Percentiles rank a stretch among this genome's conserved stretches.
phyloP scores from a whole-genome alignment of 2,329 filamentous ascomycete species.

The Fusarium newnesense region DNA sequence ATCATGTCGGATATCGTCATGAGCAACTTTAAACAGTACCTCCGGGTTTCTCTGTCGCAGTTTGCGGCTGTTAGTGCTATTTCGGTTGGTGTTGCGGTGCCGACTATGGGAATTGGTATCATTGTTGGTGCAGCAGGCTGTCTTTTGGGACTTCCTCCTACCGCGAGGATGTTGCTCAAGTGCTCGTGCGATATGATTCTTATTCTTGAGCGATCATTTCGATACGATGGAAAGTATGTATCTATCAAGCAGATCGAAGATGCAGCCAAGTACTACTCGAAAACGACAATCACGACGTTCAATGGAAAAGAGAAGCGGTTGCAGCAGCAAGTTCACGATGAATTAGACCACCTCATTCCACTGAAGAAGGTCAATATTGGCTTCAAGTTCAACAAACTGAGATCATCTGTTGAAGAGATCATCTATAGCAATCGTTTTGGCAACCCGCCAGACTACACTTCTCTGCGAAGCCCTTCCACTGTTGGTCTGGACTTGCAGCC shows the following conservation, averaged over 20 bases:
- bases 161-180: conserved; percentile 41
- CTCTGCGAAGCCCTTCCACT: conserved; percentile 29
- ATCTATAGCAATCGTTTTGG: conserved; percentile 40
- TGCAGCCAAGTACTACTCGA: conserved; percentile 40
- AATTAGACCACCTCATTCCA: conserved; percentile 38
- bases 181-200: conserved; percentile 44
- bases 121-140: conserved; percentile 33
- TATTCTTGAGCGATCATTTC: conserved; percentile 38
- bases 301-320: conserved; percentile 35
- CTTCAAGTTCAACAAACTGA: conserved; percentile 41
- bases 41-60: conserved; percentile 38
- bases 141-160: conserved; percentile 31
- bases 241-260: conserved; percentile 43
- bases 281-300: conserved; percentile 30
- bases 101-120: conserved; percentile 35
- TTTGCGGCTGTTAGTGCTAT: conserved; percentile 25
- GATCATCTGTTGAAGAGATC: conserved; percentile 27
- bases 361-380: conserved; percentile 36
- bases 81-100: conserved; percentile 31
- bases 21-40: conserved; percentile 36
- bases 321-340: conserved; percentile 41
- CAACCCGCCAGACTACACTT: conserved; percentile 13
- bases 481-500: neutral
- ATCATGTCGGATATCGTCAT: conserved; percentile 41
- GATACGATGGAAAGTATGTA: conserved; percentile 42